Evolutionary conservation across 2,329 filamentous ascomycete genomes (phyloP), one percentile per base, ranked within the genome.

Genomic region (Botrytis pseudocinerea): DNA sequence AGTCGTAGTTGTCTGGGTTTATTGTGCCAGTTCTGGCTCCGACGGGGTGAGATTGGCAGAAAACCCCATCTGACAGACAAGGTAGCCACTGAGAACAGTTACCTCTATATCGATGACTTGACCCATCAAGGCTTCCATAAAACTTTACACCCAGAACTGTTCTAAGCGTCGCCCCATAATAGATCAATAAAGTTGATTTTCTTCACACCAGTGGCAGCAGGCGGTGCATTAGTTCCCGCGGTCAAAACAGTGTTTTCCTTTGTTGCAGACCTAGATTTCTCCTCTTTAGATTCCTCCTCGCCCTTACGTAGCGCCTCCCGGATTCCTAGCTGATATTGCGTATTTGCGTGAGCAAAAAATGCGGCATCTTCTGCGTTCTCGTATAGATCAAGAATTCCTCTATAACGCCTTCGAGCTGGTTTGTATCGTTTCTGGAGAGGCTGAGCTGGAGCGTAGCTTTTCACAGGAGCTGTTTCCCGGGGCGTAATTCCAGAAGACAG

Each of bases 81-180:
- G 0, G 25, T 9, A 8, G 1, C 51, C n/a, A 54, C 51, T 18
- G 7, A 28, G 2, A 10, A 8, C 2, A 1, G 4, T 40, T 28
- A 10, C 12, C 25, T 28, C 16, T 5, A n/a, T 10, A 0, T 40
- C 6, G 1, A 44, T 0, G 7, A 48, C 28, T 46, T 0, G 2
- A 54, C 22, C 14, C 22, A 40, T 1, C 2, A 28, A 38, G 1
- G 2, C 3, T 20, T 22, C 9, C 4, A 1, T 22, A 8, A 18
- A 12, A 12, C 4, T 8, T 18, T 9, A 40, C 14, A 4, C 4
- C 7, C 25, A n/a, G 3, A 22, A 9, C 5, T 14, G 16, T 5
- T 2, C 2, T 61, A 28, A 6, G 14, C 16, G 32, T 42, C 48
- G 14, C 10, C 38, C 18, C n/a, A 32, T 12, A 68, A 68, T 12